Percentiles rank a stretch among this genome's conserved stretches.
These are phyloP conservation scores for Diospyros kaki DNA, from an alignment of 148 eudicot genomes.

Conservation along the genomic window DNA sequence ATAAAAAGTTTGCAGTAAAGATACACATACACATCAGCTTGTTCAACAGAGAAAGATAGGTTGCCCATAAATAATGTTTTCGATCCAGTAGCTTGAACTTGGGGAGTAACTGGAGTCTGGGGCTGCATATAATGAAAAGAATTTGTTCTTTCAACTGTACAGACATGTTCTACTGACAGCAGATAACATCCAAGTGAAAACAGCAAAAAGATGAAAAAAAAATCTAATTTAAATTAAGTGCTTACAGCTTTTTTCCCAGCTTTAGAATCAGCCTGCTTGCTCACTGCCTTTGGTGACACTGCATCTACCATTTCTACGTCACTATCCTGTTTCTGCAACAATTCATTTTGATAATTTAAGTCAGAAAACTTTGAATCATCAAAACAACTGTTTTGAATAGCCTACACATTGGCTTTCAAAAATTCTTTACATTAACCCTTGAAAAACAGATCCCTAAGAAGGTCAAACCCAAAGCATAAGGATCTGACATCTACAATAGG, in stretches of 20 bases:
- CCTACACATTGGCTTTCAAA: background rate
- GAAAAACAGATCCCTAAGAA: background rate
- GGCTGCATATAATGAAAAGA: constrained; percentile 40
- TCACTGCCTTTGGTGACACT: constrained; percentile 17
- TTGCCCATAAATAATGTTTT: constrained; percentile 82
- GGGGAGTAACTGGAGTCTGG: constrained; percentile 56
- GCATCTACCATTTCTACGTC: constrained; percentile 85
- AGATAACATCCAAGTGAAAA: background rate
- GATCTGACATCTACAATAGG: background rate
- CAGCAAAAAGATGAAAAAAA: background rate
- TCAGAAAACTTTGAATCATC: background rate
- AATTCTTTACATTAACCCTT: background rate
- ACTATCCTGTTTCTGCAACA: constrained; percentile 32
- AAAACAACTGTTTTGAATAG: background rate
- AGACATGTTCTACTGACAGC: background rate
- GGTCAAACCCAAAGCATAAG: background rate
- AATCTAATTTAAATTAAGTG: background rate
- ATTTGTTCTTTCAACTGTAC: background rate
- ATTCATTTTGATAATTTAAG: background rate
- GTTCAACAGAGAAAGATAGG: constrained; percentile 51
- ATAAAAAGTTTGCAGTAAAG: background rate
- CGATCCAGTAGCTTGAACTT: constrained; percentile 41
- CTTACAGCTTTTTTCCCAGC: constrained; percentile 41
- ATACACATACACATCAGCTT: constrained; percentile 61
- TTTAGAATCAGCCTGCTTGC: constrained; percentile 10